Percentiles rank a stretch among this genome's conserved stretches.
These are phyloP conservation scores for Rhodotorula sp. DNA, from an alignment of 1,284 basidiomycete genomes.

Conservation along the genomic window DNA sequence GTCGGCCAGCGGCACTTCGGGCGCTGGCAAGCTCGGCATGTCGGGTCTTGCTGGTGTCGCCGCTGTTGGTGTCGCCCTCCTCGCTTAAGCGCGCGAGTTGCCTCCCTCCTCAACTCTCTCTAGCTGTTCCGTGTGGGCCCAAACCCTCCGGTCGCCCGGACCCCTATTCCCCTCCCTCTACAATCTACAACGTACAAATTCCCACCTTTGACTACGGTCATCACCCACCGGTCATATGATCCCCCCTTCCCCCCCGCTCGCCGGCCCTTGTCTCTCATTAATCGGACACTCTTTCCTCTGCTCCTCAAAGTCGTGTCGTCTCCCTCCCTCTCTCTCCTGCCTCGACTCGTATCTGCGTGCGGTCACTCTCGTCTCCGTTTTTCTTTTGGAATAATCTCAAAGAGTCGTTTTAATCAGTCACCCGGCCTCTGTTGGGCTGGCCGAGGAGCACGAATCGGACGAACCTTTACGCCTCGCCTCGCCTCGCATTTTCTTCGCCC, in stretches of 20 bases:
- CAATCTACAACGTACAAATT: too few species aligned
- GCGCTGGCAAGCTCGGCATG: background rate
- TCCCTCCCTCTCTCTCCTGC: background rate
- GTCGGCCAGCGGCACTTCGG: too few species aligned
- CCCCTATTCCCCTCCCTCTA: too few species aligned
- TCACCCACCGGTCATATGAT: background rate
- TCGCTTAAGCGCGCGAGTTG: background rate
- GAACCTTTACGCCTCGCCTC: too few species aligned
- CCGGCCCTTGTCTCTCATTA: background rate
- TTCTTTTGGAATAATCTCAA: too few species aligned
- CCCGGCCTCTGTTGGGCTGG: too few species aligned
- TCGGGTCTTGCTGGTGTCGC: conserved; percentile 19
- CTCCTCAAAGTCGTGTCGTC: background rate
- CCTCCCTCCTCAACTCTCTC: background rate
- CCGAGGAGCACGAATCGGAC: too few species aligned
- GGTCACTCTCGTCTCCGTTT: too few species aligned
- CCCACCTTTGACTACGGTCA: too few species aligned
- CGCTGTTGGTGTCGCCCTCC: conserved; percentile 9
- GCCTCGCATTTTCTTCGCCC: too few species aligned
- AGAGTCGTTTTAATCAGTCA: too few species aligned
- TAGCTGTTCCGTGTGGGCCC: background rate
- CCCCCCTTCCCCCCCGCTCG: conserved; percentile 1
- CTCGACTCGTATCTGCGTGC: too few species aligned
- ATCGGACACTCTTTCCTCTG: background rate
- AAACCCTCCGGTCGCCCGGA: background rate